Conservation (phyloP, 306 rosid genomes). For the Styphnolobium japonicum region DNA sequence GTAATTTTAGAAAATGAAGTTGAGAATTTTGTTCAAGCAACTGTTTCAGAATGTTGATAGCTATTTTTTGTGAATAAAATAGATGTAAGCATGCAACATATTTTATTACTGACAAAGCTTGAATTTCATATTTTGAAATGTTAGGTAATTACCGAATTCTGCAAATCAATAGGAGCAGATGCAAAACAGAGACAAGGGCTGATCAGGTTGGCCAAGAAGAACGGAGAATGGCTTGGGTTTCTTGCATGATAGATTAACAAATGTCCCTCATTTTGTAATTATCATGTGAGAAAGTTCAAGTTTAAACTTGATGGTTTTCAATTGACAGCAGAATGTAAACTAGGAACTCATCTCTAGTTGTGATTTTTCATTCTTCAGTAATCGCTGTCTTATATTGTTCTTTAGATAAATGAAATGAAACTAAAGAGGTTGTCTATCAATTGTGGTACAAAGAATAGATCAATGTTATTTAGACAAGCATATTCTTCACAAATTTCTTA, state of each 20-base stretch:
- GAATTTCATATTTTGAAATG: background rate
- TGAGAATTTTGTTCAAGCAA: background rate
- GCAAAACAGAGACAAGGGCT: conserved; percentile 97
- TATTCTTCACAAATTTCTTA: background rate
- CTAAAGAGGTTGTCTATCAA: conserved; percentile 16
- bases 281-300: conserved; percentile 35
- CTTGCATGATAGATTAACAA: conserved; percentile 59
- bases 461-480: conserved; percentile 2
- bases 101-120: background rate
- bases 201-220: conserved; percentile 95
- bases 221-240: conserved; percentile 94
- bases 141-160: conserved; percentile 93
- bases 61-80: background rate
- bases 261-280: conserved; percentile 39
- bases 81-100: background rate
- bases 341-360: conserved; percentile 30
- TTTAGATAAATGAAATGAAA: conserved; percentile 24
- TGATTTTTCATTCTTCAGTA: conserved; percentile 40
- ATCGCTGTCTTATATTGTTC: conserved; percentile 33
- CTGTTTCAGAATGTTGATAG: background rate
- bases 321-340: conserved; percentile 42
- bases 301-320: conserved; percentile 34
- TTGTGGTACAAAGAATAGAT: background rate
- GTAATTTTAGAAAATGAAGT: background rate
- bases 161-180: conserved; percentile 98